A percentile compares a stretch with the other conserved stretches of the same genome.
phyloP scores from a whole-genome alignment of 345 rosid species.

The Hibiscus mutabilis region DNA sequence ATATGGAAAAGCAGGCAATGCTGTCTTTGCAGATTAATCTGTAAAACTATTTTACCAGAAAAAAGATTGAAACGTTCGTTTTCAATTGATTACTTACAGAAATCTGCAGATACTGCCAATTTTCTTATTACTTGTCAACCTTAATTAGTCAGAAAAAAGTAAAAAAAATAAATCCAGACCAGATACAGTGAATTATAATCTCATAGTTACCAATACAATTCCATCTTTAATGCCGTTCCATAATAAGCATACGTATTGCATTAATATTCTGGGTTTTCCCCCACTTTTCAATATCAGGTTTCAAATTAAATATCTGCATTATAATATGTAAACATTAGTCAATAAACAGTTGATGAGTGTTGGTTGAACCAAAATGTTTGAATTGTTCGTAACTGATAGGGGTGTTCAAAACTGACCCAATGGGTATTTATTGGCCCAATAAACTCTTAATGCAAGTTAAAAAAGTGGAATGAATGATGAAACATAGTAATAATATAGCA shows the following conservation, averaged over 20 bases:
- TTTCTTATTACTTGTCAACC: background rate
- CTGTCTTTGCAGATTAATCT: background rate
- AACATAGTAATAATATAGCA: too few species aligned
- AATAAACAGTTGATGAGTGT: too few species aligned
- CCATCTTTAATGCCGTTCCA: background rate
- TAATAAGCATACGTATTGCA: background rate
- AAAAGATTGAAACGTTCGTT: constrained; percentile 20
- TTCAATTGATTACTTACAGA: background rate
- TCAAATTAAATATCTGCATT: too few species aligned
- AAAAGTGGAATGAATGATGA: too few species aligned
- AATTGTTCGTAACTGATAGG: background rate
- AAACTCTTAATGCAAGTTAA: too few species aligned
- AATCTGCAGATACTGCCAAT: background rate
- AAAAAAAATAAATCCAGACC: background rate
- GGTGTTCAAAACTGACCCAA: too few species aligned
- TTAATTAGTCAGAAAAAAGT: too few species aligned
- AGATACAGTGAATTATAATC: background rate
- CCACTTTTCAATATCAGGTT: too few species aligned
- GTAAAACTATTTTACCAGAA: background rate
- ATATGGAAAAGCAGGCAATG: too few species aligned
- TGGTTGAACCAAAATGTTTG: constrained; percentile 7
- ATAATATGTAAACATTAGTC: too few species aligned
- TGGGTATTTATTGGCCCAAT: too few species aligned
- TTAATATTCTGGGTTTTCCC: too few species aligned
- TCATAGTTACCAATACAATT: background rate